Conservation (phyloP, 306 rosid genomes). For the Datisca glomerata region DNA sequence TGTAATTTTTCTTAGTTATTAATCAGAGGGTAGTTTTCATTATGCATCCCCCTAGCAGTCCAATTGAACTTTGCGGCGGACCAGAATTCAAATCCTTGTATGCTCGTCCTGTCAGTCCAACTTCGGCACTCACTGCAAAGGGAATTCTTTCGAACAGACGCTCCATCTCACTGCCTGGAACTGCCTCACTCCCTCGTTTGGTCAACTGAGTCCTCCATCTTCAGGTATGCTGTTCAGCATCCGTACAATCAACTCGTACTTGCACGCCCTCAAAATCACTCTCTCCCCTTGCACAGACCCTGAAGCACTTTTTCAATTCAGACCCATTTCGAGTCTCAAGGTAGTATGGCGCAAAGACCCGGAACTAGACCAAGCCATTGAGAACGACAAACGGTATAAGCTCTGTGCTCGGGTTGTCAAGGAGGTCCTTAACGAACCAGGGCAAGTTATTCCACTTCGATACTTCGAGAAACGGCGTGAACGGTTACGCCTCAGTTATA, state of each 20-base stretch:
- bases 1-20: too few relatives aligned
- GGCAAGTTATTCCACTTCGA: constrained; percentile 44
- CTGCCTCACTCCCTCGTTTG: too few relatives aligned
- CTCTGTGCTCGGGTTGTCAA: constrained; percentile 44
- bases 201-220: neutral
- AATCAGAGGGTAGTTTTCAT: too few relatives aligned
- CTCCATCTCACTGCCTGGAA: too few relatives aligned
- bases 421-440: constrained; percentile 56
- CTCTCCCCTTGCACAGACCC: constrained; percentile 6
- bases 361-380: constrained; percentile 57
- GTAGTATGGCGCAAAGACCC: constrained; percentile 81
- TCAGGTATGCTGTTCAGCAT: constrained; percentile 33
- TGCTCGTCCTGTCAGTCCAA: too few relatives aligned
- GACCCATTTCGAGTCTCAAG: constrained; percentile 54
- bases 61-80: too few relatives aligned
- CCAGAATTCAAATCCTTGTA: too few relatives aligned
- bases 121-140: too few relatives aligned
- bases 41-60: too few relatives aligned
- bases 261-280: constrained; percentile 5
- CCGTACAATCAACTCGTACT: constrained; percentile 10
- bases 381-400: constrained; percentile 49
- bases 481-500: constrained; percentile 46
- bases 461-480: constrained; percentile 62
- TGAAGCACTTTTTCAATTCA: constrained; percentile 8
- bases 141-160: too few relatives aligned